Evolutionary conservation across 2,329 filamentous ascomycete species (phyloP), one percentile per base, ranked within the genome.

Genomic region (Acrocalymma vagum): DNA sequence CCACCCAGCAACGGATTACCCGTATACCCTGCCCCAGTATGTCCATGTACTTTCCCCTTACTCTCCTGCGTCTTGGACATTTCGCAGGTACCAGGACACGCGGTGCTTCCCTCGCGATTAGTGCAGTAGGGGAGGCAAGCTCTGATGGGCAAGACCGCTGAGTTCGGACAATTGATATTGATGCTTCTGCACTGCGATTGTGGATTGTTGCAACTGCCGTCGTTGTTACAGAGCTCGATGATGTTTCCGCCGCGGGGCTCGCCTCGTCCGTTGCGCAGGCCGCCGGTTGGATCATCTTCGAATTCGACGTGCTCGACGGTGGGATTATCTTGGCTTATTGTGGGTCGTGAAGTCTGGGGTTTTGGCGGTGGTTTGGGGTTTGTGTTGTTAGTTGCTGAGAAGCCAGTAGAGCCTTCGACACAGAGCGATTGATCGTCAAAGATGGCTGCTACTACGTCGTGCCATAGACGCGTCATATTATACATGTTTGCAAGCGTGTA

Each of bases 381-480:
- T 7, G 45, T 30, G 33, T 41, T 48, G 32, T 33, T 37, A 29
- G 48, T 30, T 6, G 29, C 42, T 10, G 45, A 43, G 25, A 48
- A 65, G 17, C 60, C 58, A 2, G 57, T 63, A 2, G 67, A 69
- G 30, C 53, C 65, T 29, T 57, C 42, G 17, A 71, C 59, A 41
- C 67, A 72, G 5, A 63, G 55, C 3, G 48, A 46, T 2, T 46
- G 45, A 23, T 70, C 63, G 15, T 52, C 44, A 36, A 54, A 72
- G 7, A 63, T 54, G 13, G 69, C 70, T 13, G 58, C 49, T 5
- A 55, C 52, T 10, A 54, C 63, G 33, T 71, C 65, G 6, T 55
- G 47, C 70, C 70, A 73, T 0, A 73, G 58, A 8, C 51, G 56
- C 1, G 56, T 55, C 45, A 60, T 65, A 53, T 74, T 70, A 52